Conservation (phyloP, 1,284 basidiomycete species). For the Coriolopsis trogii region DNA sequence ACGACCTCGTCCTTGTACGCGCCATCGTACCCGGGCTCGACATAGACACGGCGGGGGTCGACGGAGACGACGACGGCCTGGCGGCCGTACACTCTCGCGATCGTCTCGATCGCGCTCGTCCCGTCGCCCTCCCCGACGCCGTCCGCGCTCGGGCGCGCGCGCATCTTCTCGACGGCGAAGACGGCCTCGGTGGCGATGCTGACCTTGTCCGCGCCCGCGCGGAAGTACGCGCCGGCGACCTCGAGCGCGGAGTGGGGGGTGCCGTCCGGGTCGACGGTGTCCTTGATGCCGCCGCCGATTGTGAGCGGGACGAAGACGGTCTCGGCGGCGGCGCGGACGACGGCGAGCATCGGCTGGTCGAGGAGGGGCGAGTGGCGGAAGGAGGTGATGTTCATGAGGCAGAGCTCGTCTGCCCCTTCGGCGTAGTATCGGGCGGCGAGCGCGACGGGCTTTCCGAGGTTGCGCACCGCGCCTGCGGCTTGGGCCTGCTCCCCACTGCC, state of each 20-base stretch:
- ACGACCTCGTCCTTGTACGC: slow-evolving; percentile 73
- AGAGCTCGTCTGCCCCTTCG: slow-evolving; percentile 95
- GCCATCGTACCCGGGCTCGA: slow-evolving; percentile 72
- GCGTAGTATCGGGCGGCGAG: slow-evolving; percentile 88
- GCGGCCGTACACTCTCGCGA: slow-evolving; percentile 89
- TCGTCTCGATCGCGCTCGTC: slow-evolving; percentile 92
- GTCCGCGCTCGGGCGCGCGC: slow-evolving; percentile 43
- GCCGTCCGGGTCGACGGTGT: slow-evolving; percentile 94
- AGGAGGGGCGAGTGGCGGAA: slow-evolving; percentile 95
- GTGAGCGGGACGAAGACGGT: slow-evolving; percentile 97
- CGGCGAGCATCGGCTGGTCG: slow-evolving; percentile 98
- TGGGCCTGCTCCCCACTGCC: slow-evolving; percentile 36
- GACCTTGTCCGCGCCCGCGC: slow-evolving; percentile 97
- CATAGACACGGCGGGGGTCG: slow-evolving; percentile 91
- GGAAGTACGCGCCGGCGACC: slow-evolving; percentile 96
- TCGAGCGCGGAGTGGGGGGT: slow-evolving; percentile 87
- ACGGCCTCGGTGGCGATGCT: slow-evolving; percentile 97
- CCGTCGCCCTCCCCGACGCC: slow-evolving; percentile 53
- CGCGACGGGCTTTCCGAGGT: slow-evolving; percentile 97
- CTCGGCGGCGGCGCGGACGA: slow-evolving; percentile 89
- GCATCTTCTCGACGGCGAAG: slow-evolving; percentile 86
- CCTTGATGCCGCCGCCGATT: slow-evolving; percentile 98
- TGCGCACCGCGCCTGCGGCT: slow-evolving; percentile 84
- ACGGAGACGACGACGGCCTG: slow-evolving; percentile 99
- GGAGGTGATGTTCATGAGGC: slow-evolving; percentile 98